Conservation (phyloP, 2,329 filamentous ascomycete genomes). For the Pseudocercospora ulei region DNA sequence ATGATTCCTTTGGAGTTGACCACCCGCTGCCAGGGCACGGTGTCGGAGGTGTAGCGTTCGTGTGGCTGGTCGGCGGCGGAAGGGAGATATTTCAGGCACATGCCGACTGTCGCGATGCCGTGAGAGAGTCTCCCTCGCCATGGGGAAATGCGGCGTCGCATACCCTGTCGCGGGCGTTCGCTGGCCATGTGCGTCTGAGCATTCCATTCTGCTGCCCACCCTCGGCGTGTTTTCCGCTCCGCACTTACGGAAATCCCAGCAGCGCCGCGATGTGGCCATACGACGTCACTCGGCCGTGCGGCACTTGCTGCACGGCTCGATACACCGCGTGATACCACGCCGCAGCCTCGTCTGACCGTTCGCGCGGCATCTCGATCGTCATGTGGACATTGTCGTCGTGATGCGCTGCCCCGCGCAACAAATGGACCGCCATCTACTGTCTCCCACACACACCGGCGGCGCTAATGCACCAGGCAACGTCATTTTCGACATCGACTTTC, state of each 20-base stretch:
- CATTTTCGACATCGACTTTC: constrained; percentile 6
- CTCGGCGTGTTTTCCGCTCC: constrained; percentile 35
- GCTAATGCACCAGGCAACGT: constrained; percentile 6
- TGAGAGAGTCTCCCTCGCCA: constrained; percentile 12
- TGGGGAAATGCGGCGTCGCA: too few relatives aligned
- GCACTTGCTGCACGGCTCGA: constrained; percentile 73
- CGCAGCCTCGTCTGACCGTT: constrained; percentile 56
- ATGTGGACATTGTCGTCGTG: constrained; percentile 16
- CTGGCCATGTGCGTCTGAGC: constrained; percentile 12
- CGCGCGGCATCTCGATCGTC: constrained; percentile 49
- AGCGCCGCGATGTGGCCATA: constrained; percentile 73
- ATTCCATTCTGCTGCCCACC: constrained; percentile 26
- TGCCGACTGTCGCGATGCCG: constrained; percentile 50
- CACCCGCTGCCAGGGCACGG: constrained; percentile 90
- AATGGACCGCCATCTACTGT: too few relatives aligned
- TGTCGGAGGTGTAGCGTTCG: constrained; percentile 57
- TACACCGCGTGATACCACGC: constrained; percentile 73
- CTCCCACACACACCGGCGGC: too few relatives aligned
- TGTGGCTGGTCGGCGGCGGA: constrained; percentile 37
- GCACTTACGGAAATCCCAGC: constrained; percentile 55
- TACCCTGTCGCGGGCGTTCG: constrained; percentile 19
- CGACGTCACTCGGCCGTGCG: constrained; percentile 69
- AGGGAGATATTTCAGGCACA: constrained; percentile 80
- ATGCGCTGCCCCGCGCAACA: too few relatives aligned
- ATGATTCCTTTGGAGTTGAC: constrained; percentile 81